phyloP scores from a whole-genome alignment of 116 monocot species.

The Phalaenopsis hybrid region DNA sequence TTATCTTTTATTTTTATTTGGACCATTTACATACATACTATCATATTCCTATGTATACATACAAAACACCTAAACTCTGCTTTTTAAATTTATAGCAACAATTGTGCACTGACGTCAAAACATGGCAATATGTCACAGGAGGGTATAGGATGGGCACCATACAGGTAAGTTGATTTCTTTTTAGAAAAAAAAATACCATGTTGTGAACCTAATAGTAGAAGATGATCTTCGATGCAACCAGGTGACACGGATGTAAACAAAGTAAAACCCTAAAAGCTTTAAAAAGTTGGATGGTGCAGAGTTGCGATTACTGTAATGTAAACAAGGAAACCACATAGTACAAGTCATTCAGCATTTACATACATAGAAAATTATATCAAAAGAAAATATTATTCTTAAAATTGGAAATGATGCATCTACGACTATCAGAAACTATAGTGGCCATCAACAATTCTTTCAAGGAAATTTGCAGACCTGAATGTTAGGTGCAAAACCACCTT shows the following conservation, averaged over 20 bases:
- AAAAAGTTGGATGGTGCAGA: neutral
- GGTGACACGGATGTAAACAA: neutral
- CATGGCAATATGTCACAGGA: too few species aligned
- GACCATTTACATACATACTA: too few species aligned
- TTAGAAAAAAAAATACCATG: too few species aligned
- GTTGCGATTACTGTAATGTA: neutral
- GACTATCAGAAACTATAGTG: neutral
- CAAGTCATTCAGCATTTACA: neutral
- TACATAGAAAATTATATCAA: neutral
- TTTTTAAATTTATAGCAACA: too few species aligned
- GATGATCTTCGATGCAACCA: too few species aligned
- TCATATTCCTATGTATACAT: too few species aligned
- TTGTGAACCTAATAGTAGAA: too few species aligned
- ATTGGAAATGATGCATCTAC: neutral
- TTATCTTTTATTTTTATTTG: too few species aligned
- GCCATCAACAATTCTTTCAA: neutral
- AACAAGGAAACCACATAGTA: neutral
- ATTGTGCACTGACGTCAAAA: too few species aligned
- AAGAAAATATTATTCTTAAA: neutral
- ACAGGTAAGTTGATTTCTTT: too few species aligned
- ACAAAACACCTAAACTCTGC: too few species aligned
- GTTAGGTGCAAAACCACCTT: slow-evolving; percentile 97
- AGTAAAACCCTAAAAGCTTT: neutral
- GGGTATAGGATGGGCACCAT: too few species aligned
- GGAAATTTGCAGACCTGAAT: slow-evolving; percentile 54